These are phyloP conservation scores for Metarhizium guizhouense DNA, from an alignment of 2,329 filamentous ascomycete species.

Conservation along the genomic window DNA sequence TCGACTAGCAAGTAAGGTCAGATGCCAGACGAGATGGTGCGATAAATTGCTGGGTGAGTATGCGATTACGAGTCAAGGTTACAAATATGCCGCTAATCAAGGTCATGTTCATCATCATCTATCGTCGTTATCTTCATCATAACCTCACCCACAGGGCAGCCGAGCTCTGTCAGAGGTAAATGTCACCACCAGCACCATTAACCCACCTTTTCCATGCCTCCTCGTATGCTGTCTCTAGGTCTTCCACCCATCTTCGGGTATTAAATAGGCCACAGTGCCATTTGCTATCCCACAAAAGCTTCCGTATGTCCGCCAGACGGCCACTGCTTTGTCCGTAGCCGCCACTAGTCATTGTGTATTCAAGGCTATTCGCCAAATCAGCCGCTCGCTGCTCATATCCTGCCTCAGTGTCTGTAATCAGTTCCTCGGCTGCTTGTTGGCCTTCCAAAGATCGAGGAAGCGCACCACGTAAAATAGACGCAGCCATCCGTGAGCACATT, in stretches of 20 bases:
- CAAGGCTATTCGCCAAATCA: slow-evolving; percentile 53
- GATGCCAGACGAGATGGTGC: not conserved
- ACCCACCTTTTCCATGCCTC: slow-evolving; percentile 88
- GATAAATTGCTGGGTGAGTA: not conserved
- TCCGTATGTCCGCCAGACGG: slow-evolving; percentile 68
- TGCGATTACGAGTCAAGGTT: not conserved
- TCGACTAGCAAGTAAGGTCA: not conserved
- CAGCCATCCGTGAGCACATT: slow-evolving; percentile 98
- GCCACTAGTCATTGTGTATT: slow-evolving; percentile 39
- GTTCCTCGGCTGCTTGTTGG: slow-evolving; percentile 55
- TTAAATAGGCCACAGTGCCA: slow-evolving; percentile 87
- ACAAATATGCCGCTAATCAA: not conserved
- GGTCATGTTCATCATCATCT: not conserved
- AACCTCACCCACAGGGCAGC: not conserved
- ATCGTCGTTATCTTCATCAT: slow-evolving; percentile 4
- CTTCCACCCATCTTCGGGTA: slow-evolving; percentile 80
- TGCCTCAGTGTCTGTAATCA: slow-evolving; percentile 69
- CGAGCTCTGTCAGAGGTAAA: slow-evolving; percentile 54
- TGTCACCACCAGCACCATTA: slow-evolving; percentile 78
- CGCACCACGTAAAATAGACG: slow-evolving; percentile 85
- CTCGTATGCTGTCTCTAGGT: slow-evolving; percentile 82
- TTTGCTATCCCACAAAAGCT: slow-evolving; percentile 71
- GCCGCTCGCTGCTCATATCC: slow-evolving; percentile 78
- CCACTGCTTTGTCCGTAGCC: slow-evolving; percentile 51
- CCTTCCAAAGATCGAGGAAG: slow-evolving; percentile 67